phyloP scores from a whole-genome alignment of 2,329 filamentous ascomycete species.

The Arthrobotrys sphaeroides region DNA sequence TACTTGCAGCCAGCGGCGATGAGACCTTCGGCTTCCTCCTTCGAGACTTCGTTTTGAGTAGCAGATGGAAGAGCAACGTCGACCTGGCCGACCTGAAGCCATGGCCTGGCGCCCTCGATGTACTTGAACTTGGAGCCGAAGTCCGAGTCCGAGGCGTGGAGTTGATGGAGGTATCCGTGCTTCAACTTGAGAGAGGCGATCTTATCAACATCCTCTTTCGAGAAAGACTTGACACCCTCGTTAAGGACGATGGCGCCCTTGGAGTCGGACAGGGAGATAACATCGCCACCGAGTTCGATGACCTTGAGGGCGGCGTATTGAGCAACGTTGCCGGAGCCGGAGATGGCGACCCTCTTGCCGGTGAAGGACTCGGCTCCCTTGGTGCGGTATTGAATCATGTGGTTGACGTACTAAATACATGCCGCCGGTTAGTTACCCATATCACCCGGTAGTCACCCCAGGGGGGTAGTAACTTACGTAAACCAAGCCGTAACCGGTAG shows the following conservation, averaged over 20 bases:
- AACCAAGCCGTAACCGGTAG: constrained; percentile 93
- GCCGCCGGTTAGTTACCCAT: not conserved
- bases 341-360: constrained; percentile 94
- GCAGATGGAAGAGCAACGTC: constrained; percentile 92
- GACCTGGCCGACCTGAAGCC: constrained; percentile 87
- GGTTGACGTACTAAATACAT: constrained; percentile 81
- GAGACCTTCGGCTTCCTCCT: constrained; percentile 85
- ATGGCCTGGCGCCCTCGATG: constrained; percentile 85
- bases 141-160: constrained; percentile 68
- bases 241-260: constrained; percentile 80
- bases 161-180: constrained; percentile 79
- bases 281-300: constrained; percentile 92
- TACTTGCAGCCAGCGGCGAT: constrained; percentile 80
- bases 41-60: constrained; percentile 96
- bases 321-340: constrained; percentile 95
- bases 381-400: constrained; percentile 90
- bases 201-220: constrained; percentile 77
- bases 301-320: constrained; percentile 97
- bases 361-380: constrained; percentile 81
- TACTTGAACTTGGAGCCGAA: constrained; percentile 79
- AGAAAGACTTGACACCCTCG: constrained; percentile 75
- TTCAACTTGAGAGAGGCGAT: constrained; percentile 88
- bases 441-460: not conserved
- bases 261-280: constrained; percentile 93
- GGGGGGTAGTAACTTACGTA: constrained; percentile 71